Evolutionary conservation across 1,139 yeast species (phyloP).

Genomic region (Suhomyces ambrosiae): DNA sequence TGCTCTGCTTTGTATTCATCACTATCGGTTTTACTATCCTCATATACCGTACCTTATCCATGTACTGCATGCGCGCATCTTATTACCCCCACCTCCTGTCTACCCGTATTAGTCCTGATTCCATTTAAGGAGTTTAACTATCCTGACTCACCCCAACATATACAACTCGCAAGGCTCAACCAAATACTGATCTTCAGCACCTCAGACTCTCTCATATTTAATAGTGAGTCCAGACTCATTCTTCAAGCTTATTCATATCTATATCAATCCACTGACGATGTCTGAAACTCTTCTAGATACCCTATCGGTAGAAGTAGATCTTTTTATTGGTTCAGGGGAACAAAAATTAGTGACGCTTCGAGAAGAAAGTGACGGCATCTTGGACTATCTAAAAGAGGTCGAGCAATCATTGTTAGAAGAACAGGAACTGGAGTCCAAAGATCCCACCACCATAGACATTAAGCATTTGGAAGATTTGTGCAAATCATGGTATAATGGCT

Average conservation of each 20-base stretch:
- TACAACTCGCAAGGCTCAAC: too few relatives aligned
- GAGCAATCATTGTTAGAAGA: conserved; percentile 30
- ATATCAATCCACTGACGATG: conserved; percentile 7
- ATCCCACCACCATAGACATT: background rate
- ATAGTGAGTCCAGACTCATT: background rate
- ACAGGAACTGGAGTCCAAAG: conserved; percentile 14
- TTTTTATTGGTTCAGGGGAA: conserved; percentile 28
- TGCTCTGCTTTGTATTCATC: too few relatives aligned
- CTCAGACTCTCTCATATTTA: too few relatives aligned
- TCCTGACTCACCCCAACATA: too few relatives aligned
- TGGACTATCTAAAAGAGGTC: conserved; percentile 29
- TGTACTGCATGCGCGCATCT: too few relatives aligned
- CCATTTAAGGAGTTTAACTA: too few relatives aligned
- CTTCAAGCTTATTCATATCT: too few relatives aligned
- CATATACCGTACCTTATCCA: too few relatives aligned
- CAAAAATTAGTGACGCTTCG: conserved; percentile 23
- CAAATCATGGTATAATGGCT: conserved; percentile 39
- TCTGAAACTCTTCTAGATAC: conserved; percentile 29
- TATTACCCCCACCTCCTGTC: too few relatives aligned
- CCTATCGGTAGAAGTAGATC: conserved; percentile 31
- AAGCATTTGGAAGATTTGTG: conserved; percentile 14
- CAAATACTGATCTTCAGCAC: too few relatives aligned
- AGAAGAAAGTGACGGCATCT: conserved; percentile 27
- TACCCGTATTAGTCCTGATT: too few relatives aligned
- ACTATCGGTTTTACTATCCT: too few relatives aligned